Percentiles rank a stretch among this genome's conserved stretches.
phyloP scores from a whole-genome alignment of 83 land plant species.

The Diphasiastrum complanatum region DNA sequence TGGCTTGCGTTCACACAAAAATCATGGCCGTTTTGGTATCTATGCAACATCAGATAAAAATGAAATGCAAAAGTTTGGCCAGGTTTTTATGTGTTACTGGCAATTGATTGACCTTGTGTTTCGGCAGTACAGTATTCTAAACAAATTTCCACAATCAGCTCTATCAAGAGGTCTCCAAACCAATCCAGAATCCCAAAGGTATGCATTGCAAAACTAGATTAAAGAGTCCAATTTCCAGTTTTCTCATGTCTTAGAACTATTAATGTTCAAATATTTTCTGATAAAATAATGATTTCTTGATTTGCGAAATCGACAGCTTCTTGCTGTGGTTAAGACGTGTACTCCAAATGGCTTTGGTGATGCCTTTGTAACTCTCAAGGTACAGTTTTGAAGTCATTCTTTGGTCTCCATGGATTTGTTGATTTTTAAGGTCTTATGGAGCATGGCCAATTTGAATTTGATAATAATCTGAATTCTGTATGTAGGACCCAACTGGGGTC shows the following conservation, averaged over 20 bases:
- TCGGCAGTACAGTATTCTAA: slow-evolving; percentile 13
- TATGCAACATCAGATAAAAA: too few relatives aligned
- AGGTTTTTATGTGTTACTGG: too few relatives aligned
- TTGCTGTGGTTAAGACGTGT: slow-evolving; percentile 23
- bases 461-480: not conserved
- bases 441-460: too few relatives aligned
- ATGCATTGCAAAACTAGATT: not conserved
- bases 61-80: too few relatives aligned
- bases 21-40: too few relatives aligned
- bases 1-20: too few relatives aligned
- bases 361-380: slow-evolving; percentile 25
- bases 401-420: not conserved
- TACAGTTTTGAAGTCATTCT: not conserved
- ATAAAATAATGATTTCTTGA: not conserved
- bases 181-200: slow-evolving; percentile 20
- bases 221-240: not conserved
- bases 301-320: slow-evolving; percentile 8
- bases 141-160: slow-evolving; percentile 11
- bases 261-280: too few relatives aligned
- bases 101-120: not conserved
- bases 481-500: slow-evolving; percentile 41
- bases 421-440: too few relatives aligned
- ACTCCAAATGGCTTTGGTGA: slow-evolving; percentile 24
- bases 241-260: too few relatives aligned
- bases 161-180: slow-evolving; percentile 5